Evolutionary conservation across 2,329 filamentous ascomycete genomes (phyloP).

Genomic region (Aspergillus eucalypticola): DNA sequence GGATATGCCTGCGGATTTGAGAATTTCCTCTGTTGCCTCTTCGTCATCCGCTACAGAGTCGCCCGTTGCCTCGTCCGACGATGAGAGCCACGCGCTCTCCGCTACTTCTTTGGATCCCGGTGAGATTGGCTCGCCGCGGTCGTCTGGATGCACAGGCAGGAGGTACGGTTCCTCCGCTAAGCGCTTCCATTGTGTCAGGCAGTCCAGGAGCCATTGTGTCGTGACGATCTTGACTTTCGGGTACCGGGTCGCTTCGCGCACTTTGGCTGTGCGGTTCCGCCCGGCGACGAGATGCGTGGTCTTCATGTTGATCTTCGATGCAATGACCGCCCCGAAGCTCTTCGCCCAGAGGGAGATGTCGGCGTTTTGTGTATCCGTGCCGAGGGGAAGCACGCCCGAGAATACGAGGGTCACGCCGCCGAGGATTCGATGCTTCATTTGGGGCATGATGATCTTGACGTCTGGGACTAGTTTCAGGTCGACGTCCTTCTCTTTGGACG

Average conservation of each 20-base stretch:
- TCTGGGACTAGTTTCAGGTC: conserved; percentile 72
- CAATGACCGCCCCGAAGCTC: conserved; percentile 72
- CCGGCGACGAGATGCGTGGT: conserved; percentile 56
- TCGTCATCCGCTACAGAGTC: conserved; percentile 50
- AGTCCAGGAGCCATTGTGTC: conserved; percentile 84
- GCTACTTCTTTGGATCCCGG: conserved; percentile 44
- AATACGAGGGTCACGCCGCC: conserved; percentile 77
- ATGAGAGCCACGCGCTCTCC: conserved; percentile 48
- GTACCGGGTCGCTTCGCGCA: conserved; percentile 79
- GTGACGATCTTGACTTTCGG: conserved; percentile 86
- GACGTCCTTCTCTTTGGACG: conserved; percentile 44
- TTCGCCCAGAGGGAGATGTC: conserved; percentile 86
- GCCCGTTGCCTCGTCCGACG: conserved; percentile 51
- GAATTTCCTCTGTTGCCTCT: conserved; percentile 42
- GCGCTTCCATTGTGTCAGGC: conserved; percentile 78
- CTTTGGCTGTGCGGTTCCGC: conserved; percentile 79
- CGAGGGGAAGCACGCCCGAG: conserved; percentile 84
- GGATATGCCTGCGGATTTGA: conserved; percentile 52
- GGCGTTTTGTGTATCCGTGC: conserved; percentile 73
- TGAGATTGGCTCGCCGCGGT: conserved; percentile 52
- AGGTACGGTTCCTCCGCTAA: conserved; percentile 77
- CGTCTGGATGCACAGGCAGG: conserved; percentile 72
- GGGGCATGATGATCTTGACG: conserved; percentile 78
- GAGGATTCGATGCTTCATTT: conserved; percentile 76
- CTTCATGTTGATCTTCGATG: conserved; percentile 46